Conservation (phyloP, 139 green algal species). For the Tetradesmus obliquus region DNA sequence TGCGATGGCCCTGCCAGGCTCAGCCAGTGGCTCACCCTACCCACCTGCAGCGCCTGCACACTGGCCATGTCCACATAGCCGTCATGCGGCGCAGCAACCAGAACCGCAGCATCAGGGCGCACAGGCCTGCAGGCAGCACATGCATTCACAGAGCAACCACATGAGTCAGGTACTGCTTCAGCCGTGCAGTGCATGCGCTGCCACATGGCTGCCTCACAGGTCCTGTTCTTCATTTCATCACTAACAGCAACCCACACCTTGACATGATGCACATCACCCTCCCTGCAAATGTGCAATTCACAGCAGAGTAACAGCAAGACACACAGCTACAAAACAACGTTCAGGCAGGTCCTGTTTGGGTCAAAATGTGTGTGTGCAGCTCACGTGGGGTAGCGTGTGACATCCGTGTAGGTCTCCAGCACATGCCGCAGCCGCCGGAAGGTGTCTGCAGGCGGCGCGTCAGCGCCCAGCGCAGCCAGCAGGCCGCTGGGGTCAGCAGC, state of each 20-base stretch:
- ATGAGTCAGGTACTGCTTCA: too few relatives aligned
- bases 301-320: too few relatives aligned
- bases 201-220: too few relatives aligned
- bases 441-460: constrained; percentile 6
- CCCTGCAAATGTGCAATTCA: too few relatives aligned
- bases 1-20: constrained; percentile 45
- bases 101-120: constrained; percentile 75
- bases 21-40: constrained; percentile 44
- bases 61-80: constrained; percentile 74
- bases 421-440: constrained; percentile 65
- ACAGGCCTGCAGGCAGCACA: constrained; percentile 55
- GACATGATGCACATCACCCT: too few relatives aligned
- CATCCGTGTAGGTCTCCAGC: constrained; percentile 87
- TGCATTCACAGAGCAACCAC: neutral
- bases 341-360: too few relatives aligned
- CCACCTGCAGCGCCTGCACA: constrained; percentile 46
- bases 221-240: too few relatives aligned
- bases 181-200: neutral
- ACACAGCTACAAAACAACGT: too few relatives aligned
- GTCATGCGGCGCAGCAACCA: constrained; percentile 83
- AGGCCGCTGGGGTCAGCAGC: neutral
- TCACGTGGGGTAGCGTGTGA: constrained; percentile 77
- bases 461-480: neutral
- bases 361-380: neutral
- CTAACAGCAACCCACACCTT: too few relatives aligned